A percentile compares a stretch with the other conserved stretches of the same genome.
Evolutionary conservation across 169 alveolate species (phyloP).

Genomic region (Besnoitia besnoiti): DNA sequence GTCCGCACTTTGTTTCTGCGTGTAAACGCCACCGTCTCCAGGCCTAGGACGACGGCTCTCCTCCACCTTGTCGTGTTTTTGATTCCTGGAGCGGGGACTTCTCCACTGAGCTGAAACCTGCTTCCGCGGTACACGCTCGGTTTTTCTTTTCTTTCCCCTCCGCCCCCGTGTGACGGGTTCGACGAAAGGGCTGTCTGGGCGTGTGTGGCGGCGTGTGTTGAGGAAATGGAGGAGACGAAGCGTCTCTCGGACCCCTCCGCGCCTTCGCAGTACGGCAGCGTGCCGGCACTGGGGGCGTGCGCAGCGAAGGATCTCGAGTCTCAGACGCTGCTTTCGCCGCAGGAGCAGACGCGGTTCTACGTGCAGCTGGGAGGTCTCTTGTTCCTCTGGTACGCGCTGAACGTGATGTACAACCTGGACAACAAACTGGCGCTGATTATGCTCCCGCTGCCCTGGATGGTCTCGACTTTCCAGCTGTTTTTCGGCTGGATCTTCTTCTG

Average conservation of each 20-base stretch:
- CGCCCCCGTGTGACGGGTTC: too few species aligned
- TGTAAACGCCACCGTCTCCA: too few species aligned
- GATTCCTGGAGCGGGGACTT: too few species aligned
- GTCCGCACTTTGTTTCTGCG: too few species aligned
- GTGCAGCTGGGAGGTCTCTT: constrained; percentile 54
- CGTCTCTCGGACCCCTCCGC: neutral
- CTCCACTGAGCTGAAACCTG: too few species aligned
- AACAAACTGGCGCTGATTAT: constrained; percentile 78
- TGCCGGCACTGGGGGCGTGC: neutral
- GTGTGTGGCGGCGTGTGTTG: neutral
- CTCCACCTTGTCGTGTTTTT: too few species aligned
- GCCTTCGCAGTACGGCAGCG: neutral
- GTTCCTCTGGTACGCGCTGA: constrained; percentile 80
- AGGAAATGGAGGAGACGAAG: constrained; percentile 15
- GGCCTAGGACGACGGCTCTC: too few species aligned
- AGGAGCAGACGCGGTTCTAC: neutral
- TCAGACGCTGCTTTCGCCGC: neutral
- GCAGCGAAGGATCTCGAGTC: constrained; percentile 21
- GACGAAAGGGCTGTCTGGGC: too few species aligned
- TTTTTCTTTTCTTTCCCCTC: too few species aligned
- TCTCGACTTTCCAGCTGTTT: constrained; percentile 78
- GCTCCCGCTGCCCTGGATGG: constrained; percentile 81
- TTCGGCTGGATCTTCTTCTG: constrained; percentile 72
- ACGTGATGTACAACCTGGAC: constrained; percentile 79
- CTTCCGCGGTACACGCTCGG: too few species aligned